These are phyloP conservation scores for Iris macrosiphon DNA, from an alignment of 106 monocot species.

Conservation along the genomic window DNA sequence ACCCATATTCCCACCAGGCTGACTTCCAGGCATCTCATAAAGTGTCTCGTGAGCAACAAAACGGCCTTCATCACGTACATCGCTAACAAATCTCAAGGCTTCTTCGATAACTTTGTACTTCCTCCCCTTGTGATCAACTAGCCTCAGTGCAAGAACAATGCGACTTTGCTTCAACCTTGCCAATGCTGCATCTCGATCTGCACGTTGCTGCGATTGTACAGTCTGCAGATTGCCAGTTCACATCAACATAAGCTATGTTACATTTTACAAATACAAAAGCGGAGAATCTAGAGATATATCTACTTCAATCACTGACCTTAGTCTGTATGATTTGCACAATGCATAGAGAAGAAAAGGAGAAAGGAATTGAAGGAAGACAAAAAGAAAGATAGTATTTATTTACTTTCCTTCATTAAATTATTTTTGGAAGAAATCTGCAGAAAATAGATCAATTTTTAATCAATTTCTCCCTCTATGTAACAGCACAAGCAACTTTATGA, in stretches of 20 bases:
- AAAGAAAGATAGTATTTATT: too few relatives aligned
- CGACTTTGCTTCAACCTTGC: constrained; percentile 84
- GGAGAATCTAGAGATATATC: too few relatives aligned
- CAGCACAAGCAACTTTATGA: too few relatives aligned
- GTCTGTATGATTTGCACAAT: too few relatives aligned
- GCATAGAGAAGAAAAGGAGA: too few relatives aligned
- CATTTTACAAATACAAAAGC: too few relatives aligned
- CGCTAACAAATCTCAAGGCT: constrained; percentile 73
- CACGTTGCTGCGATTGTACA: constrained; percentile 79
- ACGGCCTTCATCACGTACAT: constrained; percentile 28
- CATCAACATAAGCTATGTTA: background rate
- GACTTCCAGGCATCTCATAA: constrained; percentile 16
- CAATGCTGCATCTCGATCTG: constrained; percentile 79
- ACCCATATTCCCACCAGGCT: constrained; percentile 15
- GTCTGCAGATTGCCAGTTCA: constrained; percentile 37
- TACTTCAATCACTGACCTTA: too few relatives aligned
- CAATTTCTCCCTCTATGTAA: too few relatives aligned
- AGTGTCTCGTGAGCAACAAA: constrained; percentile 45
- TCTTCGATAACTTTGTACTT: constrained; percentile 92
- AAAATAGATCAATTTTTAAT: too few relatives aligned
- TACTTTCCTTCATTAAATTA: too few relatives aligned
- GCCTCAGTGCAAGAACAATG: constrained; percentile 72
- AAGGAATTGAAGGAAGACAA: too few relatives aligned
- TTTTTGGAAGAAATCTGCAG: too few relatives aligned
- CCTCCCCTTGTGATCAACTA: constrained; percentile 79